phyloP scores from a whole-genome alignment of 495 filamentous ascomycete genomes.

The Corynascus novoguineensis region DNA sequence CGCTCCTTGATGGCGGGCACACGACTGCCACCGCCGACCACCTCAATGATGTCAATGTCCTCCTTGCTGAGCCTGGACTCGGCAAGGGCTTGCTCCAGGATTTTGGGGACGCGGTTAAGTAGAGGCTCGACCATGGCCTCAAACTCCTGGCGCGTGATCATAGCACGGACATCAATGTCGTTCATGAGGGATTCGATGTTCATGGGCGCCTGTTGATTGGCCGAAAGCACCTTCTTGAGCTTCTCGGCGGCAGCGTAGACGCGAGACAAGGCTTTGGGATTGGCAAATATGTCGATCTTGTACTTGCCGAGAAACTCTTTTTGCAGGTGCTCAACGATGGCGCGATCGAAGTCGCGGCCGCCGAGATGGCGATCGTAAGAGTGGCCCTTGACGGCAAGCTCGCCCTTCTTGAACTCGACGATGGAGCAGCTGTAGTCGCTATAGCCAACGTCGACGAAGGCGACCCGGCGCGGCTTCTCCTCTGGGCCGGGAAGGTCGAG shows the following conservation, averaged over 20 bases:
- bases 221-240: constrained; percentile 97
- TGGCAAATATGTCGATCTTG: constrained; percentile 81
- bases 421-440: constrained; percentile 91
- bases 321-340: constrained; percentile 87
- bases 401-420: constrained; percentile 96
- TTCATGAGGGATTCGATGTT: constrained; percentile 99
- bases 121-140: constrained; percentile 86
- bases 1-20: constrained; percentile 88
- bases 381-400: constrained; percentile 89
- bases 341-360: constrained; percentile 94
- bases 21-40: constrained; percentile 93
- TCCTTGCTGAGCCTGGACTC: constrained; percentile 85
- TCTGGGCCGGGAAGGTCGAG: constrained; percentile 80
- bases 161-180: constrained; percentile 80
- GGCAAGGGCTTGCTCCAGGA: constrained; percentile 83
- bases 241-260: constrained; percentile 88
- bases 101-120: constrained; percentile 63
- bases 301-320: constrained; percentile 92
- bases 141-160: constrained; percentile 91
- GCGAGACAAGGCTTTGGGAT: constrained; percentile 83
- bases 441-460: constrained; percentile 94
- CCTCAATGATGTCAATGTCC: constrained; percentile 90
- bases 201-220: constrained; percentile 87
- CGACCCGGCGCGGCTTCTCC: constrained; percentile 88
- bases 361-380: constrained; percentile 94